phyloP scores from a whole-genome alignment of 2,329 filamentous ascomycete species.

The Diaporthe capsici region DNA sequence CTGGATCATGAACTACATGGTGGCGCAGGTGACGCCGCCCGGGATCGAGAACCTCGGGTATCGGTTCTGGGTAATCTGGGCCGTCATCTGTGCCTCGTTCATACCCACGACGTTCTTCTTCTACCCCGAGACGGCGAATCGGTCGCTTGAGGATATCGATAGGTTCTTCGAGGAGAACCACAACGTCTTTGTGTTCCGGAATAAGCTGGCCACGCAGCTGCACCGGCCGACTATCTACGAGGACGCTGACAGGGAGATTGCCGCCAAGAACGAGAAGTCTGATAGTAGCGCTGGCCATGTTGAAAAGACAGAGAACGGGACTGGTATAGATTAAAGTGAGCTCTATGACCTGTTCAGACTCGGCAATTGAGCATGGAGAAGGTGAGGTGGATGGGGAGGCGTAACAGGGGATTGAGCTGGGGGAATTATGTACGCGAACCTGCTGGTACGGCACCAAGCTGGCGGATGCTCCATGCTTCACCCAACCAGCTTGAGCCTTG shows the following conservation, averaged over 20 bases:
- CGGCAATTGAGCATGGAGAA: no score
- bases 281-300: slow-evolving; percentile 21
- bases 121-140: slow-evolving; percentile 59
- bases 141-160: slow-evolving; percentile 60
- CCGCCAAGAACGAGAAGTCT: slow-evolving; percentile 35
- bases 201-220: slow-evolving; percentile 37
- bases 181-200: slow-evolving; percentile 27
- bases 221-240: slow-evolving; percentile 34
- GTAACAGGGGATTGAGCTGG: no score
- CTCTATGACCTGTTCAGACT: no score
- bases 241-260: slow-evolving; percentile 34
- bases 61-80: slow-evolving; percentile 66
- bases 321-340: background rate
- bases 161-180: slow-evolving; percentile 46
- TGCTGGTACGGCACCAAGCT: no score
- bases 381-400: no score
- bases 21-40: slow-evolving; percentile 52
- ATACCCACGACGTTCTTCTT: slow-evolving; percentile 60
- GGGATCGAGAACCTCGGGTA: slow-evolving; percentile 60
- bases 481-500: no score
- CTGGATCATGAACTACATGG: slow-evolving; percentile 53
- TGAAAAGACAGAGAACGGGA: background rate
- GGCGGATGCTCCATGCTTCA: no score
- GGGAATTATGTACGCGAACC: no score
- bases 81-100: slow-evolving; percentile 59